Evolutionary conservation across 202 grass and related monocot species (phyloP).

Genomic region (Schoenoplectus triqueter): DNA sequence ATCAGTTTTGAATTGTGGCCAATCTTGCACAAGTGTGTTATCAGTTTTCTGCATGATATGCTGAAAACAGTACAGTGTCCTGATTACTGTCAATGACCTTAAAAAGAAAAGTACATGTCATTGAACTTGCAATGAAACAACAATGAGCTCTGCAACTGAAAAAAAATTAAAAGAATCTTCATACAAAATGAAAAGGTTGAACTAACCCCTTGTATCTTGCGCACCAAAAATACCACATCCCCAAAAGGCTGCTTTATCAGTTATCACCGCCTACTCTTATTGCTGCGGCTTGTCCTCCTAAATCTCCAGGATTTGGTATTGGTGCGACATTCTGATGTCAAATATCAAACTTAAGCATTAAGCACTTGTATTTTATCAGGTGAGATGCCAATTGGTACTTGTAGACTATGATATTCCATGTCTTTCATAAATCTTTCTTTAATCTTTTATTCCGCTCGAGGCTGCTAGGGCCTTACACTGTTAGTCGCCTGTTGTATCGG

Average conservation of each 20-base stretch:
- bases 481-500: no score
- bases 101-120: background rate
- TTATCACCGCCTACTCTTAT: slow-evolving; percentile 67
- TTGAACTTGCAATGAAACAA: background rate
- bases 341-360: slow-evolving; percentile 30
- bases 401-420: background rate
- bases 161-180: background rate
- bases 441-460: no score
- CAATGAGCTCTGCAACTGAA: background rate
- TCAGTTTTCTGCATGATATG: background rate
- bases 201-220: slow-evolving; percentile 51
- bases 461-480: no score
- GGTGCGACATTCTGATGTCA: slow-evolving; percentile 78
- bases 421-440: no score
- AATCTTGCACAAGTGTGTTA: no score
- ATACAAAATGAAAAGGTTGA: background rate
- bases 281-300: slow-evolving; percentile 69
- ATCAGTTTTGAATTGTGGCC: no score
- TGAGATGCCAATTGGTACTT: background rate
- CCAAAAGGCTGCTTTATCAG: slow-evolving; percentile 78
- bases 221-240: slow-evolving; percentile 89
- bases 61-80: background rate
- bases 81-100: background rate
- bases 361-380: background rate
- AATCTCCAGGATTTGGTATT: slow-evolving; percentile 71